These are phyloP conservation scores for Eucalyptus guilfoylei DNA, from an alignment of 345 rosid genomes.

Conservation along the genomic window DNA sequence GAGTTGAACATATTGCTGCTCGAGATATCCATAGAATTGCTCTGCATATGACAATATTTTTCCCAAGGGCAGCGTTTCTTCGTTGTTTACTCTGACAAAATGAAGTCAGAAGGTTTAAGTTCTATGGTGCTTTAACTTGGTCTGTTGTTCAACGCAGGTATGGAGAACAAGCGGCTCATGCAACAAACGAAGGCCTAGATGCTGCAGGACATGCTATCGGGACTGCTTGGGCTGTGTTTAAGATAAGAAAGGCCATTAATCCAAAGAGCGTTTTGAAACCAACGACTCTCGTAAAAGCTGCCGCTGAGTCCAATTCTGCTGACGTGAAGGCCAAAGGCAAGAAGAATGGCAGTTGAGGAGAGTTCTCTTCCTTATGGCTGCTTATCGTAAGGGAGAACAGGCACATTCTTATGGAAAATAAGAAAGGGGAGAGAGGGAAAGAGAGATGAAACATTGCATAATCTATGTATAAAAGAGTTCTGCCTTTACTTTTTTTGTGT, in stretches of 20 bases:
- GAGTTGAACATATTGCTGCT: not conserved
- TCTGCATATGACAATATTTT: not conserved
- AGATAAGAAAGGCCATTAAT: slow-evolving; percentile 76
- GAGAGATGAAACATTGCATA: not conserved
- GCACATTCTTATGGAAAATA: not conserved
- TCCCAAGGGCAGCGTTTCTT: not conserved
- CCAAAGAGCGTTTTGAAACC: slow-evolving; percentile 72
- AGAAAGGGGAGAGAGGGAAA: not conserved
- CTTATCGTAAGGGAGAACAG: not conserved
- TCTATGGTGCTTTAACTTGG: not conserved
- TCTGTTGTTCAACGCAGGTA: slow-evolving; percentile 29
- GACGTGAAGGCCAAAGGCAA: not conserved
- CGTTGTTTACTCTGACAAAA: not conserved
- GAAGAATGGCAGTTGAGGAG: not conserved
- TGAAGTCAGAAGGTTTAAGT: not conserved
- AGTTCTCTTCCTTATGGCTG: not conserved
- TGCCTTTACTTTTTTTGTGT: not conserved
- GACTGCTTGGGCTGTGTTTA: slow-evolving; percentile 91
- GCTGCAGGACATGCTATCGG: slow-evolving; percentile 93
- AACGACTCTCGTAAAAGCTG: slow-evolving; percentile 55
- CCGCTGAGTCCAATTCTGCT: slow-evolving; percentile 27
- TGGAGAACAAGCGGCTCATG: slow-evolving; percentile 68
- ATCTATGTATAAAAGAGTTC: not conserved
- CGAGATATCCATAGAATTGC: not conserved
- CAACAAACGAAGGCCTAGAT: slow-evolving; percentile 56